Evolutionary conservation across 768 basidiomycete genomes (phyloP).

Genomic region (Auricularia cornea): DNA sequence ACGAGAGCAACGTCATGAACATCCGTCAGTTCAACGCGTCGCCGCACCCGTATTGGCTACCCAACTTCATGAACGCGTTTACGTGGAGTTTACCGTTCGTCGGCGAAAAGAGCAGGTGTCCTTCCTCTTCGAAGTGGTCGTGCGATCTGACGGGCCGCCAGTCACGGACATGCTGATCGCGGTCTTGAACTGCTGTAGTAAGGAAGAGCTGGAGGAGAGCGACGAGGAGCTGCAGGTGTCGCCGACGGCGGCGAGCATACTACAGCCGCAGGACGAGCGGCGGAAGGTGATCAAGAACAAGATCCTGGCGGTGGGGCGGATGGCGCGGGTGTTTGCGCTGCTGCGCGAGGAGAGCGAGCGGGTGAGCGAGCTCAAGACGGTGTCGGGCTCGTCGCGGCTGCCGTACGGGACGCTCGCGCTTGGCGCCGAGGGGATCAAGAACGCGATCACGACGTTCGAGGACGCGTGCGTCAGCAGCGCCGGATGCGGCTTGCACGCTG

Average conservation of each 20-base stretch:
- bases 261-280: slow-evolving; percentile 24
- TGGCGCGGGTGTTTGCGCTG: slow-evolving; percentile 39
- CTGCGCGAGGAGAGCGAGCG: slow-evolving; percentile 23
- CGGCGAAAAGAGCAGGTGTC: slow-evolving; percentile 29
- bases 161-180: slow-evolving; percentile 47
- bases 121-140: not conserved
- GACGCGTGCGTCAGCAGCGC: slow-evolving; percentile 29
- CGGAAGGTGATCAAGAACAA: slow-evolving; percentile 41
- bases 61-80: slow-evolving; percentile 48
- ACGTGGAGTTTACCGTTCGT: slow-evolving; percentile 44
- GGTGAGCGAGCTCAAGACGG: slow-evolving; percentile 19
- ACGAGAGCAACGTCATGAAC: slow-evolving; percentile 45
- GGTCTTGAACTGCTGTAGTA: slow-evolving; percentile 40
- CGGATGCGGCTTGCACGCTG: not conserved
- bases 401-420: slow-evolving; percentile 32
- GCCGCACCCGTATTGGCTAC: slow-evolving; percentile 42
- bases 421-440: slow-evolving; percentile 40
- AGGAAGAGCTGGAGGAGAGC: slow-evolving; percentile 39
- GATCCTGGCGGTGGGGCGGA: slow-evolving; percentile 41
- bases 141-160: slow-evolving; percentile 9
- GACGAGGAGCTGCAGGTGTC: slow-evolving; percentile 11
- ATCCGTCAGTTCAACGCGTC: slow-evolving; percentile 43
- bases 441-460: slow-evolving; percentile 37
- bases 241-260: slow-evolving; percentile 13
- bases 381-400: slow-evolving; percentile 24